Base-by-base conservation (phyloP, 78 protist species). In the Bodo saltans region DNA sequence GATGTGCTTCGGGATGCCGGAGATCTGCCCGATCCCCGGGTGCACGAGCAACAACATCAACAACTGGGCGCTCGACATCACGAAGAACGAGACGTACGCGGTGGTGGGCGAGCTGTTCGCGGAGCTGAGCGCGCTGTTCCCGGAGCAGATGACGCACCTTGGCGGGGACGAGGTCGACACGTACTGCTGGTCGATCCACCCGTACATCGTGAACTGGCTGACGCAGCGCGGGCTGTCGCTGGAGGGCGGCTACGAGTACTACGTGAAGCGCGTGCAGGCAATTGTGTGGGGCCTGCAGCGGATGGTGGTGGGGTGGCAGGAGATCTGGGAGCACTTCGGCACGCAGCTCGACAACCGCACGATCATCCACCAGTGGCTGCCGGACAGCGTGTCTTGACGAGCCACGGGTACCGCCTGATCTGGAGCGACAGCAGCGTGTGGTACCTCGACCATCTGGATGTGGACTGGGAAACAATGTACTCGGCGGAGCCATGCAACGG, bases 111-210 rank as follows among this genome's bases (percentile, higher is more conserved):
- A 67, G 1, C 33, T 88, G 0, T 69, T 76, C n/a, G 0, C n/a
- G 28, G 88, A 89, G 30, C 0, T 60, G 34, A 39, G 84, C 26
- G 87, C 72, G 28, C 81, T 72, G 39, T 85, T 86, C 73, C 82
- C 84, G 32, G 93, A 91, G 26, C 1, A n/a, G 11, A 33, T 74
- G 53, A 3, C 92, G 47, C 97, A 95, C 89, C 73, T 92, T 52
- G 95, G 95, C 32, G 94, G 93, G 60, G 95, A 95, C 87, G 97
- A 96, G 83, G 93, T 95, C n/a, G 67, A 83, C 73, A 52, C 86
- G 33, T 53, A 28, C n/a, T 96, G 97, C 82, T 95, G 98, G 98
- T 0, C 0, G 33, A 28, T 40, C 42, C 38, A 72, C 37, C 88
- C 72, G 4, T 0, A 27, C 0, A 68, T 95, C 29, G 0, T 0